These are phyloP conservation scores for Tolypocladium pustulatum DNA, from an alignment of 2,329 filamentous ascomycete genomes.

Conservation along the genomic window DNA sequence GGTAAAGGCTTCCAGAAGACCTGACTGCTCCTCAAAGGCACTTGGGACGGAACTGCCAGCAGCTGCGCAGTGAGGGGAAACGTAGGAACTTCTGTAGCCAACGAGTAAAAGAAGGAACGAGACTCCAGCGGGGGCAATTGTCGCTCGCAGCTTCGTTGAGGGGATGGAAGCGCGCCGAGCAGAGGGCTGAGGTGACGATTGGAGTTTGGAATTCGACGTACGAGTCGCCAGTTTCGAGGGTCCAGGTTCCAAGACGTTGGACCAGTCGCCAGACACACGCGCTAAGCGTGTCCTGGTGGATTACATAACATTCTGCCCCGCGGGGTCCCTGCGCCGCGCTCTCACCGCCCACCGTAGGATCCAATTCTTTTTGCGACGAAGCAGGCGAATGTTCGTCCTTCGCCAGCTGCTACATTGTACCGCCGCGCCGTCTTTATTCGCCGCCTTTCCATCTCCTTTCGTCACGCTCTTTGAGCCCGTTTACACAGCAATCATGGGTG, in stretches of 20 bases:
- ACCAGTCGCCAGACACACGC: neutral
- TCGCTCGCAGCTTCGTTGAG: neutral
- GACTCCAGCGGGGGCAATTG: neutral
- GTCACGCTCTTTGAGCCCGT: neutral
- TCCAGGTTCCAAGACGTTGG: neutral
- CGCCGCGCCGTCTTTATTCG: neutral
- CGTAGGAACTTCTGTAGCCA: neutral
- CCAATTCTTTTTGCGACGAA: neutral
- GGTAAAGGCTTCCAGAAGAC: neutral
- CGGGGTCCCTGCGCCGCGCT: neutral
- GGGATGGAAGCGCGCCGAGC: neutral
- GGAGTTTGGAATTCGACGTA: neutral
- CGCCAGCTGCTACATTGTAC: neutral
- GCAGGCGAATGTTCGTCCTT: neutral
- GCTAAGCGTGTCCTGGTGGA: neutral
- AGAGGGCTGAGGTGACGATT: neutral
- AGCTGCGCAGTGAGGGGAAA: neutral
- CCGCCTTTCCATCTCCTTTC: neutral
- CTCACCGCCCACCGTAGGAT: neutral
- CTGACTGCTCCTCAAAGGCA: neutral
- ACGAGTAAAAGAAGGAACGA: neutral
- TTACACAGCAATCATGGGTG: constrained; percentile 20
- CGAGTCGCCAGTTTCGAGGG: neutral
- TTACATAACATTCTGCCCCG: constrained; percentile 2
- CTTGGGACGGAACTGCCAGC: neutral